Conservation (phyloP, 495 filamentous ascomycete species). For the Symbiotaphrina buchneri region DNA sequence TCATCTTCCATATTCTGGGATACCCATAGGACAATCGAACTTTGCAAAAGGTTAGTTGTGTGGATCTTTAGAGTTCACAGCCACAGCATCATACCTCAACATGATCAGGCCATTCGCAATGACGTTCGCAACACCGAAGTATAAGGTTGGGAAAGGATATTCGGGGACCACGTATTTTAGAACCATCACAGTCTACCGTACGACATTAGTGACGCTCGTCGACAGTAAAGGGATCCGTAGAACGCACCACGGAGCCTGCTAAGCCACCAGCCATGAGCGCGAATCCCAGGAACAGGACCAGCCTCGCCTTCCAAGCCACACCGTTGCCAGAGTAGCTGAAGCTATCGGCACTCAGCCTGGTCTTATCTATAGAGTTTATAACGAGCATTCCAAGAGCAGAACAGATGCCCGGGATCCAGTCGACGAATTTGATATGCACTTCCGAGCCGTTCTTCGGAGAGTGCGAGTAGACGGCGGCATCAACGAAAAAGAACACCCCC, state of each 20-base stretch:
- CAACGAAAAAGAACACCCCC: slow-evolving; percentile 90
- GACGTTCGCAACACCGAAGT: slow-evolving; percentile 87
- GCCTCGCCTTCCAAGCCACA: slow-evolving; percentile 87
- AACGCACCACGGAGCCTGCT: slow-evolving; percentile 54
- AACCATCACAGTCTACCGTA: slow-evolving; percentile 56
- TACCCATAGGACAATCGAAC: slow-evolving; percentile 81
- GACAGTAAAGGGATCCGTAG: background rate
- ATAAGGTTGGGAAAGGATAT: slow-evolving; percentile 63
- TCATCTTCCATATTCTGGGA: slow-evolving; percentile 99
- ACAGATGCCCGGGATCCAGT: slow-evolving; percentile 98
- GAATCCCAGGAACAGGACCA: slow-evolving; percentile 92
- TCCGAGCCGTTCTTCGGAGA: slow-evolving; percentile 52
- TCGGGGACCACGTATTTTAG: slow-evolving; percentile 72
- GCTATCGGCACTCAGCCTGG: slow-evolving; percentile 59
- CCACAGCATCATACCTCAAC: slow-evolving; percentile 39
- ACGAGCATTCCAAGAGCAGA: slow-evolving; percentile 87
- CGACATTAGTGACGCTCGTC: background rate
- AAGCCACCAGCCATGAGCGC: slow-evolving; percentile 84
- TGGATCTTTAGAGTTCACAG: no score
- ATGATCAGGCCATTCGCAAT: slow-evolving; percentile 71
- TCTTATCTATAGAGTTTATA: slow-evolving; percentile 96
- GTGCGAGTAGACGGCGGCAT: slow-evolving; percentile 71
- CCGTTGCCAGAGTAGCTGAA: slow-evolving; percentile 71
- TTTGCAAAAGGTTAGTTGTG: slow-evolving; percentile 11
- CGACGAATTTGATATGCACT: slow-evolving; percentile 85